Base-by-base conservation (phyloP, 768 basidiomycete species). In the Omphalotus guepiniiformis region DNA sequence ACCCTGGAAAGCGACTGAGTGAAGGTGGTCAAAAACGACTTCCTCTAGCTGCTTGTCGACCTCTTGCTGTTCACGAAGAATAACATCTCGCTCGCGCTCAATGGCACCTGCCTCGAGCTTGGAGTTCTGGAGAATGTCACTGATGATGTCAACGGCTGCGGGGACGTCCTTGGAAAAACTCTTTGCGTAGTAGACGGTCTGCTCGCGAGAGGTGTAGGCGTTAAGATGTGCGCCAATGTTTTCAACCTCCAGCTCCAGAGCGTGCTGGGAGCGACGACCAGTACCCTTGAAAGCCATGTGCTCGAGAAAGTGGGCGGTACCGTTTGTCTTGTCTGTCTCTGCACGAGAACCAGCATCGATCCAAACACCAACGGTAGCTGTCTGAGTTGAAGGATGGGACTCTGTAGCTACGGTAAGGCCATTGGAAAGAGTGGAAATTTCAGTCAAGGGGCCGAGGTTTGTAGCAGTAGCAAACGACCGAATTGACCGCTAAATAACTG, bases 201-300 rank as follows among this genome's bases (percentile, higher is more conserved):
- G 95, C 72, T 99, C 96, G 52, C 96, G 82, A 21, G 94, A 96
- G 7, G 96, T 99, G 72, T 97, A 98, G 40, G 96, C 95, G 64
- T 98, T 98, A 48, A 99, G 72, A 65, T 97, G 93, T 15, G 94
- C 92, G 55, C 96, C 96, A 48, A 98, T 77, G 70, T 96, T 94
- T 73, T 99, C 96, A 19, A 98, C 95, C 67, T 97, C 93, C 48
- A 97, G 80, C 69, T 98, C 96, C 40, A 99, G 82, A 15, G 81
- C 77, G 55, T 92, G 87, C 67, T 98, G 95, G 28, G 81, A 78
- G 50, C 96, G 85, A 55, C 82, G 80, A 62, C 80, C 79, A 49
- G 95, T 99, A 47, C 96, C 96, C 70, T 94, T 94, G 80, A 95
- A 95, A 30, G 93, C 93, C 93, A 95, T 93, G 61, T 94, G 92